Base-by-base conservation (phyloP, 164 flowering plant genomes). In the Paratinospora sagittata region DNA sequence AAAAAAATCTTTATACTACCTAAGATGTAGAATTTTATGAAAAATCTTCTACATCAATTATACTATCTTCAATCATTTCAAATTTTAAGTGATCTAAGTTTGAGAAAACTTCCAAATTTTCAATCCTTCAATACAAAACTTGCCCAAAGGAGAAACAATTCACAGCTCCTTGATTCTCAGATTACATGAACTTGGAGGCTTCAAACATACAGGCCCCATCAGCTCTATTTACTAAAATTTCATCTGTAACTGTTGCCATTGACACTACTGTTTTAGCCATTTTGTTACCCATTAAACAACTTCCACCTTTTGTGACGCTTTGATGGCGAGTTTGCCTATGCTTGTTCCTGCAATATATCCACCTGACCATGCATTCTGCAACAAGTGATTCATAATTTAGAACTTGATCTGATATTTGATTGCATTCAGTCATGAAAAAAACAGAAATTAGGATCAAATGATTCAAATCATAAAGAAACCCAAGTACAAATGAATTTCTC, bases 341-440 rank as follows among this genome's bases (percentile, higher is more conserved):
- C 78, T 85, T 47, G 97, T 88, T 58, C 98, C 97, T 3, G 98
- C 98, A 77, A 94, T 94, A 73, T 86, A 89, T 66, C 97, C 98
- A 72, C 98, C 98, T 8, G 97, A 85, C 98, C 98, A 94, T 45
- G 98, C 98, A 84, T 90, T 94, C 97, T 93, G 89, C 72, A 74
- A 52, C n/a, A 52, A 52, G 60, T 17, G 21, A 17, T 52, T 52
- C 60, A 16, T 16, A n/a, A n/a, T 52, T 52, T 14, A 17, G 6
- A 41, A 3, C 14, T 19, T n/a, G 21, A 52, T 41, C 60, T 52
- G 17, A 17, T 17, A 52, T 17, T n/a, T 19, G 21, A 52, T 52
- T 6, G 5, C 19, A 17, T 52, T 19, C 60, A 52, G 4, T 19
- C 60, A 17, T 52, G 23, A 52, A n/a, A n/a, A n/a, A n/a, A n/a